Percentiles rank a stretch among this genome's conserved stretches.
Conservation (phyloP, 176 grass and related monocot species). For the Musa itinerans region DNA sequence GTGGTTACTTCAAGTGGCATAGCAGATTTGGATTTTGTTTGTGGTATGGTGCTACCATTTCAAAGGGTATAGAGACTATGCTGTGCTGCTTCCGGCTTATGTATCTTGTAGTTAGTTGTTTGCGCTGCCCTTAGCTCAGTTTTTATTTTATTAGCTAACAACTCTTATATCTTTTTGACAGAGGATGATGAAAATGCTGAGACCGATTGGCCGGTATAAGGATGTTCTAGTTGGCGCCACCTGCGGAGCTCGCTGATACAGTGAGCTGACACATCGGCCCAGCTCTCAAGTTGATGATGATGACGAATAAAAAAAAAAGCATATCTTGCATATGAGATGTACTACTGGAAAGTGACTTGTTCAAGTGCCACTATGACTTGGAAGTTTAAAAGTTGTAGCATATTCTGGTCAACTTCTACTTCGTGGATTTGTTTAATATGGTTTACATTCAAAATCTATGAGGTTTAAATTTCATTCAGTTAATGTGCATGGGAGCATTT, state of each 20-base stretch:
- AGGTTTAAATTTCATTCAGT: not conserved
- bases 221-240: slow-evolving; percentile 1
- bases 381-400: not conserved
- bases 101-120: not conserved
- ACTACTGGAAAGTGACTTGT: not conserved
- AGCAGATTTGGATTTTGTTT: not conserved
- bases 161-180: not conserved
- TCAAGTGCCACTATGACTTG: not conserved
- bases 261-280: not conserved
- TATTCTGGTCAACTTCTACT: not conserved
- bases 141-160: not conserved
- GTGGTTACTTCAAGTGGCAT: not conserved
- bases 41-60: not conserved
- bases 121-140: not conserved
- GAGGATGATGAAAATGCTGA: slow-evolving; percentile 10
- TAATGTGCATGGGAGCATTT: no score
- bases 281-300: not conserved
- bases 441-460: not conserved
- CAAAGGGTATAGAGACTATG: not conserved
- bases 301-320: not conserved
- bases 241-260: not conserved
- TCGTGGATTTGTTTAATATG: not conserved
- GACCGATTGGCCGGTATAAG: slow-evolving; percentile 6
- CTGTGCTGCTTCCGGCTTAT: not conserved
- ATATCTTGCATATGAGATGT: not conserved